phyloP scores from a whole-genome alignment of 768 basidiomycete species.

The Russula vinacea region DNA sequence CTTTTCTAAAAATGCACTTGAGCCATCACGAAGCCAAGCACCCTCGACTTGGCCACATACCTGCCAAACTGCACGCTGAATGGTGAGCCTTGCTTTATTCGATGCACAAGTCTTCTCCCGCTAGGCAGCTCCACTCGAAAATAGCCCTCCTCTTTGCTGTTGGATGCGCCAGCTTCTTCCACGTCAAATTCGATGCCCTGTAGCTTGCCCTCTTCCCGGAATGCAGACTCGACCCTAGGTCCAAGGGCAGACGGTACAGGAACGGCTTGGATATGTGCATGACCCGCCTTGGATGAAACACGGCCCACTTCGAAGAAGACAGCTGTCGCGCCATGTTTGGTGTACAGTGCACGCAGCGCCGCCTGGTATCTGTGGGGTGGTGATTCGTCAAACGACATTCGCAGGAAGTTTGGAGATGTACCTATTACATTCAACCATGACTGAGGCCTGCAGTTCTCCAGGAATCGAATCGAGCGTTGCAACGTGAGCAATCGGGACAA shows the following conservation, averaged over 20 bases:
- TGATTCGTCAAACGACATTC: not conserved
- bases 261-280: constrained; percentile 88
- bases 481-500: constrained; percentile 92
- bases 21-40: not conserved
- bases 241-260: constrained; percentile 67
- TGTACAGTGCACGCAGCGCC: constrained; percentile 69
- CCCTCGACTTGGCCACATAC: constrained; percentile 44
- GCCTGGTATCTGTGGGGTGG: constrained; percentile 61
- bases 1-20: constrained; percentile 54
- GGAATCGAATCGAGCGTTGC: constrained; percentile 85
- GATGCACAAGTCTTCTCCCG: constrained; percentile 80
- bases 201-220: constrained; percentile 63
- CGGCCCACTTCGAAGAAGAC: constrained; percentile 89
- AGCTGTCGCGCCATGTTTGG: constrained; percentile 60
- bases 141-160: constrained; percentile 62
- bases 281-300: constrained; percentile 80
- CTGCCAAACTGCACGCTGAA: constrained; percentile 94
- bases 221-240: constrained; percentile 64
- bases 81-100: constrained; percentile 70
- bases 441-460: constrained; percentile 66
- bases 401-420: constrained; percentile 34
- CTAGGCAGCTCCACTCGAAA: constrained; percentile 90
- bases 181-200: constrained; percentile 72
- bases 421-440: constrained; percentile 79
- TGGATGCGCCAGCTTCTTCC: constrained; percentile 62